Percentiles rank a stretch among this genome's conserved stretches.
Conservation (phyloP, 2,329 filamentous ascomycete species). For the Apiospora malaysiana region DNA sequence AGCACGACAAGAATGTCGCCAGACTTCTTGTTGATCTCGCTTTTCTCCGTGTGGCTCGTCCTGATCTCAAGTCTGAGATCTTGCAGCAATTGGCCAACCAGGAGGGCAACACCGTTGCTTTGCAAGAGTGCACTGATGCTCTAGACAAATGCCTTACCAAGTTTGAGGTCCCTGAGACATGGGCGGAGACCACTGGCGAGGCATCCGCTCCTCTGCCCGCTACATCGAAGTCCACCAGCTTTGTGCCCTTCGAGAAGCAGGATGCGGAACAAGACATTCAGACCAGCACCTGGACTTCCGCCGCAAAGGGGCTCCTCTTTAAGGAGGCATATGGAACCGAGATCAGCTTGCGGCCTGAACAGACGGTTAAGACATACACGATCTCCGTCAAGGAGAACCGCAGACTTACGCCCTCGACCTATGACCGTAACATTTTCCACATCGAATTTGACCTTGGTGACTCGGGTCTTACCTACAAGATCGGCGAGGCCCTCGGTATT, state of each 20-base stretch:
- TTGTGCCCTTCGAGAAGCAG: constrained; percentile 77
- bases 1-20: constrained; percentile 65
- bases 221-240: constrained; percentile 79
- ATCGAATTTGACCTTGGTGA: constrained; percentile 96
- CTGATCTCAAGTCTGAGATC: constrained; percentile 66
- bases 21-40: constrained; percentile 77
- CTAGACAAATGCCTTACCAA: constrained; percentile 74
- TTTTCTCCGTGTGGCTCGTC: constrained; percentile 79
- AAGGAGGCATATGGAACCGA: constrained; percentile 89
- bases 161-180: constrained; percentile 78
- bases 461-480: constrained; percentile 93
- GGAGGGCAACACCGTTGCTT: constrained; percentile 56
- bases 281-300: constrained; percentile 80
- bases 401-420: constrained; percentile 82
- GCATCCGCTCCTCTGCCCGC: constrained; percentile 60
- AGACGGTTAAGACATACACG: constrained; percentile 83
- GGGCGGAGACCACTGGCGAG: constrained; percentile 74
- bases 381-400: constrained; percentile 96
- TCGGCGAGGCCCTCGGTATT: constrained; percentile 95
- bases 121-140: constrained; percentile 67
- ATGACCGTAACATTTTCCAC: constrained; percentile 99
- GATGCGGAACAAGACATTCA: constrained; percentile 70
- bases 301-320: constrained; percentile 87
- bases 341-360: constrained; percentile 79
- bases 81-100: constrained; percentile 69